Evolutionary conservation across 1,284 basidiomycete species (phyloP), one percentile per base, ranked within the genome.

Genomic region (Cryptococcus wingfieldii): DNA sequence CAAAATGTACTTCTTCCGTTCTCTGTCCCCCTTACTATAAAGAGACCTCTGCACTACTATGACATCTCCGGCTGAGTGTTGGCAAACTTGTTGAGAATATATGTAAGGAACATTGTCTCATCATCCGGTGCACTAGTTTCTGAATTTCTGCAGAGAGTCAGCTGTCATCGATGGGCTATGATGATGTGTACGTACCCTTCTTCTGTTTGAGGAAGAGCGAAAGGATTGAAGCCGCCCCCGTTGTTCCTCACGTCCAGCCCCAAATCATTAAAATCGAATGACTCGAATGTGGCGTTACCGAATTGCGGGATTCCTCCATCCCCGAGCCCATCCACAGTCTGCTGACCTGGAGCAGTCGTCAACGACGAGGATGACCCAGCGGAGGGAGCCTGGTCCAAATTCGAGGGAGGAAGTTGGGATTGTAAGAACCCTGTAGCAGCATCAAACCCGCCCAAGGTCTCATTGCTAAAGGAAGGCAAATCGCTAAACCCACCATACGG

Each of bases 81-180:
- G 14, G 74, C 74, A 48, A 76, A 72, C 56, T 73, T 74, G 25
- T 72, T 72, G 41, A 76, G 60, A 45, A 76, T 74, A 57, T 72
- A 58, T 50, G 51, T 54, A 23, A 60, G 27, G 60, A 76, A 74
- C 27, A 69, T 65, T 23, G 58, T 63, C 38, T 63, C 51, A 49
- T 60, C 58, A 48, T 63, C 61, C 31, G 57, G 54, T 5, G 58
- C 55, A 49, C 59, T 56, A 8, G 54, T 56, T 27, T 65, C 67
- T 19, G 47, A 31, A 38, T 34, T 54, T 16, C 61, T 57, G 18
- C 8, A 28, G 48, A 31, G 14, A n/a, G 38, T 54, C 28, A 48
- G 49, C 58, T n/a, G 39, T 54, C 10, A 6, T 47, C 23, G 23
- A 23, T 14, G 46, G 13, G 31, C 25, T 44, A 43, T 19, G 23